Evolutionary conservation across 164 flowering plant genomes (phyloP), one percentile per base, ranked within the genome.

Genomic region (Nymphaea thermarum): DNA sequence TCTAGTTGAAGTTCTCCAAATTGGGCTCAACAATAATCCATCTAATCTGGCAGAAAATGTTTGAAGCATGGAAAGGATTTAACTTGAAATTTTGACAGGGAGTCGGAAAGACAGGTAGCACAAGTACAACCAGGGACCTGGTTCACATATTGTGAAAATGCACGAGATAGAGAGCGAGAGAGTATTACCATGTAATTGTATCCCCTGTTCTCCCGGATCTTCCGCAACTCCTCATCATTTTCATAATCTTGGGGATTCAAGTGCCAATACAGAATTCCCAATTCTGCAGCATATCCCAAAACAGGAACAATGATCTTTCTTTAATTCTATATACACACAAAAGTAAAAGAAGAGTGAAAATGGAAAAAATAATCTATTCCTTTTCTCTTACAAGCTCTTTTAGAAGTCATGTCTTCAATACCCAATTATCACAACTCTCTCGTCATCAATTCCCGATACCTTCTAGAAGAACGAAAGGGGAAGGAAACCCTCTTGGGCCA

Each of bases 221-320:
- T 92, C 82, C 89, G 89, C 84, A 95, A 70, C 64, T 85, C 96
- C 78, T 86, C 89, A 81, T 95, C 98, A 60, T 83, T 90, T 78
- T 87, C 93, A 72, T 89, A 86, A 62, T 83, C 85, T 78, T 92
- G 97, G 70, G 98, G 98, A 81, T 92, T 87, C 43, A 95, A 71
- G 53, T 84, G 73, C 98, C 99, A 95, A 78, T 98, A 92, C 43
- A 90, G 88, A 12, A 92, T 96, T 67, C 97, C 98, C 57, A 92
- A 87, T 67, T 87, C 98, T 95, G 76, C 68, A 25, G 36, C 36
- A 25, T 3, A 41, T 11, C 64, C 12, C 10, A 62, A 62, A 41
- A 62, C 16, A 62, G 42, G n/a, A 17, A 17, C 11, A 12, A 3
- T 4, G 12, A 62, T 6, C 3, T 8, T 62, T 17, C 64, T 8